These are phyloP conservation scores for Dimargaris cristalligena DNA, from an alignment of 192 early-diverging fungal species.

Conservation along the genomic window DNA sequence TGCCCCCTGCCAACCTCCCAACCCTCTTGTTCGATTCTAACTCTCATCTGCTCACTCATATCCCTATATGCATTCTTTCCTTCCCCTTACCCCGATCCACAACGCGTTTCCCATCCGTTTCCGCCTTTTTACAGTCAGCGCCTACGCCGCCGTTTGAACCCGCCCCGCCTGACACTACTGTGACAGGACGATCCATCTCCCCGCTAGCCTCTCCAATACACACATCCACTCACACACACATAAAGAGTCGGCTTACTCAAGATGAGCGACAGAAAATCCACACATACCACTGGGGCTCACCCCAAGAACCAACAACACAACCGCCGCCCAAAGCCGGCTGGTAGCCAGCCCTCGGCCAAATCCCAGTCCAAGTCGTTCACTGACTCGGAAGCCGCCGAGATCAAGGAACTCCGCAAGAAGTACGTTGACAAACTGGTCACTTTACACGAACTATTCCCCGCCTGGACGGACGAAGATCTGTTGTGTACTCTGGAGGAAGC, in stretches of 20 bases:
- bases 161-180: too few species aligned
- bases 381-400: slow-evolving; percentile 28
- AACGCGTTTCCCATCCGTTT: too few species aligned
- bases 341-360: not conserved
- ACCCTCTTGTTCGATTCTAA: too few species aligned
- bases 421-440: slow-evolving; percentile 41
- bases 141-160: too few species aligned
- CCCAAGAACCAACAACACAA: not conserved
- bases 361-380: slow-evolving; percentile 10
- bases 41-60: too few species aligned
- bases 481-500: slow-evolving; percentile 70
- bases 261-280: not conserved
- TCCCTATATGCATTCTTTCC: too few species aligned
- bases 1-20: too few species aligned
- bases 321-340: not conserved
- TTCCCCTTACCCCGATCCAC: too few species aligned
- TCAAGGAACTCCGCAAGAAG: slow-evolving; percentile 40
- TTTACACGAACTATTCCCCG: slow-evolving; percentile 52
- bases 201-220: too few species aligned
- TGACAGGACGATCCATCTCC: too few species aligned
- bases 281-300: not conserved
- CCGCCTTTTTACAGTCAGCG: too few species aligned
- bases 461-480: slow-evolving; percentile 83
- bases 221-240: not conserved
- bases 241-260: not conserved